Percentiles rank a stretch among this genome's conserved stretches.
These are phyloP conservation scores for Drechslera avenae DNA, from an alignment of 2,329 filamentous ascomycete species.

Conservation along the genomic window DNA sequence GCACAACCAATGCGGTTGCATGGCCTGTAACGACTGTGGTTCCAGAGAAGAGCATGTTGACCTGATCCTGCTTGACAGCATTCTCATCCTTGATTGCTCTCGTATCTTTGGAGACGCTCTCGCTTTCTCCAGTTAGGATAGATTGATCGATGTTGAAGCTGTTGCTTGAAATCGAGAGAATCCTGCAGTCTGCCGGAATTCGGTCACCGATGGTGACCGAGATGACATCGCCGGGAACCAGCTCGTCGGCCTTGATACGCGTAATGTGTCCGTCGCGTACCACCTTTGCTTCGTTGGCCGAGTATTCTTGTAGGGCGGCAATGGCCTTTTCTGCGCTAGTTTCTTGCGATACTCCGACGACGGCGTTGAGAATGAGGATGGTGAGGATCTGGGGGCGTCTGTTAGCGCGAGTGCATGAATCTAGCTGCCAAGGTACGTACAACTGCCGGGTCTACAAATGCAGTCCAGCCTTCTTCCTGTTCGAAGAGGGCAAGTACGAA, in stretches of 20 bases:
- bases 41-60: slow-evolving; percentile 98
- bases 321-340: slow-evolving; percentile 99
- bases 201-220: slow-evolving; percentile 88
- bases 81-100: slow-evolving; percentile 72
- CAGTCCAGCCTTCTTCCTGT: slow-evolving; percentile 90
- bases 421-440: slow-evolving; percentile 61
- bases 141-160: slow-evolving; percentile 97
- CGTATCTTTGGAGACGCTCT: slow-evolving; percentile 89
- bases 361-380: slow-evolving; percentile 93
- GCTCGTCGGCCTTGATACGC: slow-evolving; percentile 90
- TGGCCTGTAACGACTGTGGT: slow-evolving; percentile 96
- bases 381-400: slow-evolving; percentile 78
- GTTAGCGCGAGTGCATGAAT: slow-evolving; percentile 18
- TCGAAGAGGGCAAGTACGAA: slow-evolving; percentile 94
- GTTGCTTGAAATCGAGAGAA: slow-evolving; percentile 92
- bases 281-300: slow-evolving; percentile 95
- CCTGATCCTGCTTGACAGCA: slow-evolving; percentile 95
- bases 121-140: slow-evolving; percentile 94
- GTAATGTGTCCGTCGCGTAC: slow-evolving; percentile 80
- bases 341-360: slow-evolving; percentile 98
- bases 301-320: slow-evolving; percentile 97
- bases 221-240: slow-evolving; percentile 93
- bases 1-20: slow-evolving; percentile 85
- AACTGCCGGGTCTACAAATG: slow-evolving; percentile 94
- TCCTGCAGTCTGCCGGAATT: slow-evolving; percentile 90